Conservation (phyloP, 192 early-diverging fungal genomes). For the Coemansia sp. region DNA sequence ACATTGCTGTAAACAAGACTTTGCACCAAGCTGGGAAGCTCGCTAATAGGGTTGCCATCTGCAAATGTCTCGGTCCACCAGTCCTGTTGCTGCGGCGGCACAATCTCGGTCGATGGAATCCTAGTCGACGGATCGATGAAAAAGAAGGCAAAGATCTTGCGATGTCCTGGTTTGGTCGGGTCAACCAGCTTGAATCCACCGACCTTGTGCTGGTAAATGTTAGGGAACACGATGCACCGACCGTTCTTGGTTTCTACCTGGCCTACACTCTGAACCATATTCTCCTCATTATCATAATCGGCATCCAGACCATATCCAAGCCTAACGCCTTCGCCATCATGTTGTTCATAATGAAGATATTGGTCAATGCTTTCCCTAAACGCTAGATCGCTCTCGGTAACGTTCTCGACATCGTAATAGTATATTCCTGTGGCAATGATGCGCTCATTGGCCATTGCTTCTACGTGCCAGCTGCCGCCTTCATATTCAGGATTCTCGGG, state of each 20-base stretch:
- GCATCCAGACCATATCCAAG: constrained; percentile 42
- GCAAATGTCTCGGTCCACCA: constrained; percentile 41
- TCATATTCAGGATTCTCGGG: too few relatives aligned
- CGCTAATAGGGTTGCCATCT: neutral
- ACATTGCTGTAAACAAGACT: constrained; percentile 17
- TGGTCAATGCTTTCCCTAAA: too few relatives aligned
- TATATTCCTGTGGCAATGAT: too few relatives aligned
- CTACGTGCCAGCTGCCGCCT: too few relatives aligned
- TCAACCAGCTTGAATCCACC: constrained; percentile 63
- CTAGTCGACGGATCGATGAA: constrained; percentile 63
- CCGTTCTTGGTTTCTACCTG: constrained; percentile 53
- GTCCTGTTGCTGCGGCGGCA: constrained; percentile 66
- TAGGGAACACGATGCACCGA: constrained; percentile 71
- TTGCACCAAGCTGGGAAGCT: constrained; percentile 25
- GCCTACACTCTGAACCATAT: constrained; percentile 49
- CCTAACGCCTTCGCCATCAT: constrained; percentile 16
- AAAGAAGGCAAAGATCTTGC: constrained; percentile 72
- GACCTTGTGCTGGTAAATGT: constrained; percentile 69
- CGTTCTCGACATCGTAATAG: too few relatives aligned
- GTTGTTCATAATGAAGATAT: constrained; percentile 6
- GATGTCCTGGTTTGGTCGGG: constrained; percentile 60
- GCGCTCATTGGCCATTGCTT: too few relatives aligned
- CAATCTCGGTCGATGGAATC: constrained; percentile 58
- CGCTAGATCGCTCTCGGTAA: too few relatives aligned
- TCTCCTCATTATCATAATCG: constrained; percentile 16